Base-by-base conservation (phyloP, 331 rosid genomes). In the Saraca asoca region DNA sequence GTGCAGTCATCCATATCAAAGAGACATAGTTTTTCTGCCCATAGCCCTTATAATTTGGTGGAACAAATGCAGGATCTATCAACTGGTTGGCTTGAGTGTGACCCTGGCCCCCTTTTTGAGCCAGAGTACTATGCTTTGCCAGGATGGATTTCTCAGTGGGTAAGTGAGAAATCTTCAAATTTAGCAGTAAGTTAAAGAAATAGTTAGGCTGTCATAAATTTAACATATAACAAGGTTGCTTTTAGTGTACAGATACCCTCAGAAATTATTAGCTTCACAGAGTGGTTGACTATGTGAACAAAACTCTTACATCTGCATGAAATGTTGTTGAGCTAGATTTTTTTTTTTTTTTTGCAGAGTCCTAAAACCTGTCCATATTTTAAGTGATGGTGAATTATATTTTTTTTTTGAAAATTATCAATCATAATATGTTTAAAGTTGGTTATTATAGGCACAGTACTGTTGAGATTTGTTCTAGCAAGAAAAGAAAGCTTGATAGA, bases 61-160 rank as follows among this genome's bases (percentile, higher is more conserved):
- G 17, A 60, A 70, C 46, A 64, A 70, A 70, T 65, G 81, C 86
- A 93, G 98, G 96, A 90, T 80, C 81, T 94, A 81, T 88, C 97
- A 55, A 81, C 88, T 50, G 83, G 95, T 75, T 90, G 99, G 97
- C 93, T 94, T 80, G 78, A 77, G 42, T 90, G 99, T 83, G 96
- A 94, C 56, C 96, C 97, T 55, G 97, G 87, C 46, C 91, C 90
- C 12, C 71, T 88, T 82, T 94, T 90, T 74, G 81, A 83, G 82
- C 88, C 92, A 7, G 94, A 88, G 58, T 62, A 68, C 65, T 66
- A 76, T 73, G 66, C 84, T 54, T 67, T 90, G 70, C 91, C 96
- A 58, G 83, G 69, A 73, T 75, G 93, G 69, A 29, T 79, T 75
- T 70, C 92, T 69, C 76, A 58, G 37, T 85, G 87, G 96, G 97